Conservation (phyloP, 768 basidiomycete genomes). For the Trichaptum fuscoviolaceum region DNA sequence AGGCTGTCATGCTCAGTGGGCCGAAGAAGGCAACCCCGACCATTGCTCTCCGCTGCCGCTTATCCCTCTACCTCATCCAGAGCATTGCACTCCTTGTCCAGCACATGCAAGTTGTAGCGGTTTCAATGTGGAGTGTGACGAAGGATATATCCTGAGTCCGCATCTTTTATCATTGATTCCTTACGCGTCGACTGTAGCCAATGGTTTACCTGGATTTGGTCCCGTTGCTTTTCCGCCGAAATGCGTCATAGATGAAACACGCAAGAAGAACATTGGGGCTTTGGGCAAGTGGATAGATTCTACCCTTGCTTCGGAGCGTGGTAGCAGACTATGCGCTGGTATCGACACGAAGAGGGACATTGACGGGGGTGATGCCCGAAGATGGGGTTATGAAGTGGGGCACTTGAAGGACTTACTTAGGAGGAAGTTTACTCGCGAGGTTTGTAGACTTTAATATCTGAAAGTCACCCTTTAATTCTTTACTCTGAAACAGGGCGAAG, state of each 20-base stretch:
- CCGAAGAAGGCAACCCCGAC: conserved; percentile 25
- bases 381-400: conserved; percentile 68
- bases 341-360: neutral
- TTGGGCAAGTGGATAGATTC: conserved; percentile 71
- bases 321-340: conserved; percentile 59
- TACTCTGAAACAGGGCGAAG: neutral
- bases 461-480: neutral
- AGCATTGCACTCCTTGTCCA: conserved; percentile 68
- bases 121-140: conserved; percentile 57
- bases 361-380: conserved; percentile 64
- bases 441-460: conserved; percentile 8
- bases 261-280: conserved; percentile 67
- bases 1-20: conserved; percentile 34
- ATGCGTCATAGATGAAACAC: conserved; percentile 72
- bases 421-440: conserved; percentile 49
- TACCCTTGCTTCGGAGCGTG: conserved; percentile 56
- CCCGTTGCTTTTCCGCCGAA: conserved; percentile 70
- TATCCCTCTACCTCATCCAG: conserved; percentile 51
- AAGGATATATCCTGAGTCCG: conserved; percentile 59
- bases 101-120: conserved; percentile 59
- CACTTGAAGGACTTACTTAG: conserved; percentile 53
- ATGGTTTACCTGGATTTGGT: conserved; percentile 76
- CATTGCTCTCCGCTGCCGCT: conserved; percentile 51
- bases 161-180: conserved; percentile 32
- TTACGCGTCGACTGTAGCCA: conserved; percentile 39